Base-by-base conservation (phyloP, 768 basidiomycete genomes). In the Gelatoporia subvermispora region DNA sequence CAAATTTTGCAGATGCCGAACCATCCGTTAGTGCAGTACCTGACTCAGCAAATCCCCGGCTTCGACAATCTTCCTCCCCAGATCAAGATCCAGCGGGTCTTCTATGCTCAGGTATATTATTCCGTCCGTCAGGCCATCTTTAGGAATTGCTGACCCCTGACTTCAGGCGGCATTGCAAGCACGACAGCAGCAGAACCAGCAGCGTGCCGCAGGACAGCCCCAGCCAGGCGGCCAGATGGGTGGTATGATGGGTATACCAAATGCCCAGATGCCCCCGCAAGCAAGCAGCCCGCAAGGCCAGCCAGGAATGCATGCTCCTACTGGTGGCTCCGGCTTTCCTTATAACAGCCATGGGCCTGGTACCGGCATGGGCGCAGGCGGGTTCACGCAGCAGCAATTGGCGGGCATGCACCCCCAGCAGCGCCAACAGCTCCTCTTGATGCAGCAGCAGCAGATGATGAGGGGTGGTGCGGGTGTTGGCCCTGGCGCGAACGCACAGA, bases 81-180 rank as follows among this genome's bases (percentile, higher is more conserved):
- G 49, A 66, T 73, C 56, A 84, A 88, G 65, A 58, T 86, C 53
- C 83, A 84, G 63, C 79, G 72, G 59, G 68, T 87, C 64, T 62
- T 76, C 31, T 50, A 64, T 47, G 60, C 77, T 13, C 79, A 80
- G 71, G 82, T 82, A 54, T 65, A 7, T 45, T 49, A 50, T 48
- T 41, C 4, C 15, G n/a, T 7, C 21, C 3, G 3, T 25, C 22
- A 25, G 21, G 18, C 28, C 24, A 10, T 43, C 7, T 37, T 20
- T 25, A 28, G 15, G 1, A 11, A 43, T 25, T 23, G 43, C 41
- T 43, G 11, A 41, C 41, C 22, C 4, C 24, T 34, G 11, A 11
- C 20, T 23, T 34, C 23, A 58, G 57, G 17, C 39, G 18, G 36
- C 43, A 18, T 40, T 56, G 38, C 62, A 58, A 21, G 53, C 55